phyloP scores from a whole-genome alignment of 2,329 filamentous ascomycete genomes.

The Sclerotinia minor region DNA sequence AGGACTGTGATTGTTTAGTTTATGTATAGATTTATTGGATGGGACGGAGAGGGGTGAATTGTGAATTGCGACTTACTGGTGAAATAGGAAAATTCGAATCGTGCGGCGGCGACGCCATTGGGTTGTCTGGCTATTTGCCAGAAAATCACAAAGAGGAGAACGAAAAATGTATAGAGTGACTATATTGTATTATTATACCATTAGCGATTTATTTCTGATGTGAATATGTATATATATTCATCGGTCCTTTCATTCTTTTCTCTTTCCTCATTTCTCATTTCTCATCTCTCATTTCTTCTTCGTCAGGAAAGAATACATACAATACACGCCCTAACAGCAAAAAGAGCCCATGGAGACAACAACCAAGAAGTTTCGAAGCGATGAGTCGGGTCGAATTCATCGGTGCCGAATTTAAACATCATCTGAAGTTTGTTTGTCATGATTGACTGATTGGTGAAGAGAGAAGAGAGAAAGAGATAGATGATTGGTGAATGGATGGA shows the following conservation, averaged over 20 bases:
- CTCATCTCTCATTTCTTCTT: neutral
- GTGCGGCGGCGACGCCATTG: slow-evolving; percentile 9
- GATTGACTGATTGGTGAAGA: neutral
- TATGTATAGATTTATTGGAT: neutral
- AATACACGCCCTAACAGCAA: slow-evolving; percentile 55
- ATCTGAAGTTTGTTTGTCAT: neutral
- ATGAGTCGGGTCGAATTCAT: slow-evolving; percentile 48
- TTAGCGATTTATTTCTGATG: neutral
- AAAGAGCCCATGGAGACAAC: slow-evolving; percentile 64
- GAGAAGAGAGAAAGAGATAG: too few species aligned
- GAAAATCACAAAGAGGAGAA: slow-evolving; percentile 67
- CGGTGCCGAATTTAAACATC: slow-evolving; percentile 23
- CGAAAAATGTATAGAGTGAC: slow-evolving; percentile 68
- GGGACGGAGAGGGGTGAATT: neutral
- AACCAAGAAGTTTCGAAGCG: slow-evolving; percentile 82
- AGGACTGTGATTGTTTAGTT: slow-evolving; percentile 31
- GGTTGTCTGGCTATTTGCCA: slow-evolving; percentile 58
- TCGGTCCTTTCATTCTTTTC: neutral
- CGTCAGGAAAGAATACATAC: slow-evolving; percentile 45
- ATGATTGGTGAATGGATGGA: too few species aligned
- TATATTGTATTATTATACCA: slow-evolving; percentile 31
- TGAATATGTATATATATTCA: neutral
- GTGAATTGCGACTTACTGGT: slow-evolving; percentile 51
- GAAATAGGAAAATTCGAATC: slow-evolving; percentile 72
- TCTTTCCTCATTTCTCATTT: neutral